Base-by-base conservation (phyloP, 148 eudicot genomes). In the Camellia lanceoleosa region DNA sequence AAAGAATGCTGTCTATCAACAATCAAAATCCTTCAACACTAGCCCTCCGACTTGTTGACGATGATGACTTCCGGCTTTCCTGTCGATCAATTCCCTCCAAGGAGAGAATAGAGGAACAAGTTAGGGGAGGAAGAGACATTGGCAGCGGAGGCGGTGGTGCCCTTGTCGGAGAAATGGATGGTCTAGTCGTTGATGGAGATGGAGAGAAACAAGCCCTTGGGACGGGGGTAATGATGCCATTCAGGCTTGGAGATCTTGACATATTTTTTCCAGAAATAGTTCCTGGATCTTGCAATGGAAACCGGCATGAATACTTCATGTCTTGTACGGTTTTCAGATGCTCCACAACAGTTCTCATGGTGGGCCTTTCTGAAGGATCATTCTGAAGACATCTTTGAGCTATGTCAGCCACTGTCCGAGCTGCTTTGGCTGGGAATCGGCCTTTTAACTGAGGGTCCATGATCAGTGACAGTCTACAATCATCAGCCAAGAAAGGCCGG, bases 401-500 rank as follows among this genome's bases (percentile, higher is more conserved):
- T 78, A 95, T 80, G 78, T 91, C 94, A 38, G 99, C 98, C 43
- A 96, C 89, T 63, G 90, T 87, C 66, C 91, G 82, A 4, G 99
- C 94, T 72, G 98, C 99, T 88, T 89, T 89, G 64, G 86, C 79
- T 7, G 98, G 97, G 80, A 91, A 92, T 11, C 97, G 88, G 4
- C 99, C 92, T 84, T 95, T 96, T 7, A 96, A 83, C 68, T 88
- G 91, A 67, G 99, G 89, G 76, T 95, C 99, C 97, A 95, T 95
- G 77, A 96, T 92, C 72, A 93, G 79, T 16, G 98, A 90, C 46
- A 95, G 82, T 73, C 97, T 86, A 75, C 90, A 85, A 62, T 93
- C 98, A 49, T 95, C 99, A 2, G 97, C 86, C 69, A 96, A 84
- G 83, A 86, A 96, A 59, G 99, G 95, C 77, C 93, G 75, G 82